A percentile compares a stretch with the other conserved stretches of the same genome.
Evolutionary conservation across 768 basidiomycete species (phyloP).

Genomic region (Harrya chromipes): DNA sequence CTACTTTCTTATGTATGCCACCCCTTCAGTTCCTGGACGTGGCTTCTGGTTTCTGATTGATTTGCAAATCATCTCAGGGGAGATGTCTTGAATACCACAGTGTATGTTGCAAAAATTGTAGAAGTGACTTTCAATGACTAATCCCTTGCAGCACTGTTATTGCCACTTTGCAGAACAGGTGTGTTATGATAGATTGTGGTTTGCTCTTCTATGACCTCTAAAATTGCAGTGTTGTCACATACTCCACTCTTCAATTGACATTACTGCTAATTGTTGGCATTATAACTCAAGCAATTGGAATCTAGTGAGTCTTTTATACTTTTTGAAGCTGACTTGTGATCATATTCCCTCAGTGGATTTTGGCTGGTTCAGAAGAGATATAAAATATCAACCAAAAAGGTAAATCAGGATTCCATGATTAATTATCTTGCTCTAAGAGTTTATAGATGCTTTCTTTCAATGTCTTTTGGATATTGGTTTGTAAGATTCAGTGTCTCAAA

Average conservation of each 20-base stretch:
- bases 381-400: slow-evolving; percentile 61
- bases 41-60: neutral
- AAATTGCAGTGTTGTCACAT: slow-evolving; percentile 55
- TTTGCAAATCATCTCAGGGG: slow-evolving; percentile 43
- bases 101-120: slow-evolving; percentile 40
- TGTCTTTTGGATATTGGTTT: slow-evolving; percentile 66
- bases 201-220: neutral
- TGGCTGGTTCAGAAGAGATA: slow-evolving; percentile 69
- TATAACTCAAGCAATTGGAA: slow-evolving; percentile 59
- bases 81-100: slow-evolving; percentile 71
- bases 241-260: slow-evolving; percentile 70
- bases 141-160: slow-evolving; percentile 55
- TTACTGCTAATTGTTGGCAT: slow-evolving; percentile 66
- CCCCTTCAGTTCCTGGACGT: neutral
- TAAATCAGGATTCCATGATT: neutral
- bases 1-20: slow-evolving; percentile 68
- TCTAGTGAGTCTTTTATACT: slow-evolving; percentile 48
- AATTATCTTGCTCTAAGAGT: neutral
- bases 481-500: slow-evolving; percentile 10
- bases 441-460: slow-evolving; percentile 68
- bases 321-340: neutral
- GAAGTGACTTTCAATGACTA: slow-evolving; percentile 1
- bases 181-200: neutral
- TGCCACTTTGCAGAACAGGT: slow-evolving; percentile 70
- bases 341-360: slow-evolving; percentile 41